Evolutionary conservation across 2,329 filamentous ascomycete species (phyloP).

Genomic region (Talaromyces sp.): DNA sequence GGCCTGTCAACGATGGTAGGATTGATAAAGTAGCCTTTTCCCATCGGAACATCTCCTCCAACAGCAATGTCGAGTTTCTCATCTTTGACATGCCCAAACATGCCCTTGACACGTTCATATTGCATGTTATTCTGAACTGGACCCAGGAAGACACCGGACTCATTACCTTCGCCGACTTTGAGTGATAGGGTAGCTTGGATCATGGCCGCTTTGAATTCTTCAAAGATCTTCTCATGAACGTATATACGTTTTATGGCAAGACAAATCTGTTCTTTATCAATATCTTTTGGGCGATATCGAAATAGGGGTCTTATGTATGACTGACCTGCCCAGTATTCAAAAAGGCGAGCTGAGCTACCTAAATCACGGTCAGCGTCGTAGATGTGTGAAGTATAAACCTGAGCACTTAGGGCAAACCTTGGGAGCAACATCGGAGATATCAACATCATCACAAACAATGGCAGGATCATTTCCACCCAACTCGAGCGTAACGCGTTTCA

Average conservation of each 20-base stretch:
- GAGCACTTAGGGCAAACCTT: background rate
- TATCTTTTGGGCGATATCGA: background rate
- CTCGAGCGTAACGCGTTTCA: constrained; percentile 55
- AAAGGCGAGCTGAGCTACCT: background rate
- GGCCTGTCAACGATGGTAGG: constrained; percentile 55
- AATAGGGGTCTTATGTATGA: background rate
- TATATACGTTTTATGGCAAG: constrained; percentile 58
- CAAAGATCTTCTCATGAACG: constrained; percentile 59
- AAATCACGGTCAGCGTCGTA: too few relatives aligned
- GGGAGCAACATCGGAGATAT: background rate
- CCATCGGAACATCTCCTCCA: constrained; percentile 40
- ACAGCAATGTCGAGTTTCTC: constrained; percentile 50
- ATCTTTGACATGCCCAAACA: constrained; percentile 53
- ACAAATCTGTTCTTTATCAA: constrained; percentile 39
- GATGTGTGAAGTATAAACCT: too few relatives aligned
- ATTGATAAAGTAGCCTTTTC: constrained; percentile 51
- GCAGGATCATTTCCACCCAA: constrained; percentile 23
- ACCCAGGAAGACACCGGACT: constrained; percentile 34
- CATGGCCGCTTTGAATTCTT: constrained; percentile 51
- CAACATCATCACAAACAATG: constrained; percentile 9
- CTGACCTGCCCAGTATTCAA: background rate
- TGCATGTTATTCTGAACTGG: constrained; percentile 61
- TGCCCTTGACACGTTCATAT: constrained; percentile 53
- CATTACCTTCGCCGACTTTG: background rate
- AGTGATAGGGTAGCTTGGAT: constrained; percentile 42